Conservation (phyloP, 345 rosid genomes). For the Sonneratia caseolaris region DNA sequence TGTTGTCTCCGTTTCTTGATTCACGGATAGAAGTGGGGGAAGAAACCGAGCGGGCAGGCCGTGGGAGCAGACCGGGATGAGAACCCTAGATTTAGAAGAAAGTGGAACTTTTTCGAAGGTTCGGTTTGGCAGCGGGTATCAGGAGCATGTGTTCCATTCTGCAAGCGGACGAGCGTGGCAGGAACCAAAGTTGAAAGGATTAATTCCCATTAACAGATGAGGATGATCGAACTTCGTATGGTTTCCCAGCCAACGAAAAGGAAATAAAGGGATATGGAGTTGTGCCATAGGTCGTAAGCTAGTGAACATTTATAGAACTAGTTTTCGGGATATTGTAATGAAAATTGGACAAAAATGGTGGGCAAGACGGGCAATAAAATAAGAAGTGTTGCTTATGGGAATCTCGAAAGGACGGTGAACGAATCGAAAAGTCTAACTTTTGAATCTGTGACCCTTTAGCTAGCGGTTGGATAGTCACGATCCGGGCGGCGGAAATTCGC, state of each 20-base stretch:
- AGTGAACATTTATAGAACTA: not conserved
- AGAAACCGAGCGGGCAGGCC: slow-evolving; percentile 37
- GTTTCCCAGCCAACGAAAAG: not conserved
- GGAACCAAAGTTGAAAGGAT: too few species aligned
- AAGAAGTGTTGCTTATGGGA: not conserved
- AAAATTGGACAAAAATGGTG: not conserved
- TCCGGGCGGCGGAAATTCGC: slow-evolving; percentile 1
- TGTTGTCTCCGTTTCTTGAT: not conserved
- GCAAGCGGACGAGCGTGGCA: too few species aligned
- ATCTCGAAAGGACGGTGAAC: not conserved
- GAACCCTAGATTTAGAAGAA: too few species aligned
- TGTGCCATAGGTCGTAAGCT: not conserved
- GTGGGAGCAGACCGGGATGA: slow-evolving; percentile 45
- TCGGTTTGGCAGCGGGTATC: too few species aligned
- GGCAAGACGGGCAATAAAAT: not conserved
- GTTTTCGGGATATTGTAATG: not conserved
- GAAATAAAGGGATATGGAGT: not conserved
- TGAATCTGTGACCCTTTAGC: not conserved
- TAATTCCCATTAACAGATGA: too few species aligned
- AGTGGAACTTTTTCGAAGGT: too few species aligned
- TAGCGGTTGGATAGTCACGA: not conserved
- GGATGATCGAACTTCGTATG: not conserved
- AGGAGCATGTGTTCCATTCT: too few species aligned
- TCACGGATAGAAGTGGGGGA: slow-evolving; percentile 10
- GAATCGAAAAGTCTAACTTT: not conserved